Conservation (phyloP, 2,329 filamentous ascomycete genomes). For the Paraphaeosphaeria minitans region DNA sequence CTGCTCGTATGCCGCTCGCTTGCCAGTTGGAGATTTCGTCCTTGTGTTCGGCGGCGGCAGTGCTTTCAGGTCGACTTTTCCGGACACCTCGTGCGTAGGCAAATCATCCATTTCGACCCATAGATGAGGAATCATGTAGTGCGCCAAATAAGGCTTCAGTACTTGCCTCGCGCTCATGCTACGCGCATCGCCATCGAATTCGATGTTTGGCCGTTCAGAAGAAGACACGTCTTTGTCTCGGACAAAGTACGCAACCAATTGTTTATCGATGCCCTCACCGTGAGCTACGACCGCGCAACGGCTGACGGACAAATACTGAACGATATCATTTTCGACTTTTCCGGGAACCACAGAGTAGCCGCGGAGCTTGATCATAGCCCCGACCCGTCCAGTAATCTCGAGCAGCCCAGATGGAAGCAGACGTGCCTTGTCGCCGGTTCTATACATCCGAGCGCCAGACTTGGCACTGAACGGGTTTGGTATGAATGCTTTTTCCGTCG, state of each 20-base stretch:
- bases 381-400: slow-evolving; percentile 77
- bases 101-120: slow-evolving; percentile 76
- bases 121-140: slow-evolving; percentile 81
- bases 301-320: slow-evolving; percentile 70
- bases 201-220: slow-evolving; percentile 63
- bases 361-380: slow-evolving; percentile 80
- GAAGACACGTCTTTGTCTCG: slow-evolving; percentile 63
- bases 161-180: slow-evolving; percentile 70
- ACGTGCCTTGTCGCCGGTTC: slow-evolving; percentile 73
- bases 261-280: slow-evolving; percentile 75
- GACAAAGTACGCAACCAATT: slow-evolving; percentile 78
- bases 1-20: slow-evolving; percentile 58
- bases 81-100: slow-evolving; percentile 78
- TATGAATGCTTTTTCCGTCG: slow-evolving; percentile 73
- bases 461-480: slow-evolving; percentile 66
- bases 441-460: slow-evolving; percentile 71
- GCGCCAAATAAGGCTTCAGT: slow-evolving; percentile 70
- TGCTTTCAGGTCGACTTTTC: slow-evolving; percentile 75
- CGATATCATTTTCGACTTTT: slow-evolving; percentile 75
- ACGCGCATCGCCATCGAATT: slow-evolving; percentile 72
- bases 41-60: slow-evolving; percentile 64
- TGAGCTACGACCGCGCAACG: slow-evolving; percentile 75
- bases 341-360: slow-evolving; percentile 79
- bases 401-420: slow-evolving; percentile 70
- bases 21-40: slow-evolving; percentile 53